Conservation (phyloP, 192 early-diverging fungal species). For the Rhizoclosmatium globosum region DNA sequence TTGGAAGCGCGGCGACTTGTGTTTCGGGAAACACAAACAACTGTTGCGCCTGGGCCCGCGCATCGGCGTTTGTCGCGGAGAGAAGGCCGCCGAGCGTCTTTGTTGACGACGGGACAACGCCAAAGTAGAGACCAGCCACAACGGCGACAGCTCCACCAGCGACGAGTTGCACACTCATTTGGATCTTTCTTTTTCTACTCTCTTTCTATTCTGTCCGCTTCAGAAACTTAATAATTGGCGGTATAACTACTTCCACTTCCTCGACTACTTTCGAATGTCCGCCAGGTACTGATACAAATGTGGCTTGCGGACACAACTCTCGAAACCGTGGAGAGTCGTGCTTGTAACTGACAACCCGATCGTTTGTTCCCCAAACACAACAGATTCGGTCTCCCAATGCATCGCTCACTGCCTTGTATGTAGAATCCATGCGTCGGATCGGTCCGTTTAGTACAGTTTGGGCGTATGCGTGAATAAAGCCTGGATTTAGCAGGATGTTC, state of each 20-base stretch:
- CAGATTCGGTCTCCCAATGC: constrained; percentile 6
- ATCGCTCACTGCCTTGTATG: not conserved
- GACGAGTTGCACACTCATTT: no score
- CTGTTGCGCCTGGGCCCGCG: not conserved
- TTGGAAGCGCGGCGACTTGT: not conserved
- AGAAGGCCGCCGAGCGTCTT: not conserved
- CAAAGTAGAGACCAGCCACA: not conserved
- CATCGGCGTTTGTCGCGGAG: not conserved
- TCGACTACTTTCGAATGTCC: constrained; percentile 14
- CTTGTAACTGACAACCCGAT: constrained; percentile 9
- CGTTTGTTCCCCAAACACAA: constrained; percentile 23
- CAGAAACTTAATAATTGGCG: constrained; percentile 3
- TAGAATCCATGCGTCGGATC: not conserved
- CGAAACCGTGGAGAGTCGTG: constrained; percentile 1
- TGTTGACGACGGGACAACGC: not conserved
- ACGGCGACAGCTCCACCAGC: no score
- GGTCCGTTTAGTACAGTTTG: constrained; percentile 21
- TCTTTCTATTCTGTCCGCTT: not conserved
- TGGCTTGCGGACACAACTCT: not conserved
- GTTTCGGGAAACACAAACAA: not conserved
- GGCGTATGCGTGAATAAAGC: constrained; percentile 14
- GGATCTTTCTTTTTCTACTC: not conserved
- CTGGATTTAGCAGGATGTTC: constrained; percentile 10
- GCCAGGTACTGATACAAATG: constrained; percentile 5
- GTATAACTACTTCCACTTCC: not conserved